Conservation (phyloP, 805 yeast species). For the Candida nonsorbophila region DNA sequence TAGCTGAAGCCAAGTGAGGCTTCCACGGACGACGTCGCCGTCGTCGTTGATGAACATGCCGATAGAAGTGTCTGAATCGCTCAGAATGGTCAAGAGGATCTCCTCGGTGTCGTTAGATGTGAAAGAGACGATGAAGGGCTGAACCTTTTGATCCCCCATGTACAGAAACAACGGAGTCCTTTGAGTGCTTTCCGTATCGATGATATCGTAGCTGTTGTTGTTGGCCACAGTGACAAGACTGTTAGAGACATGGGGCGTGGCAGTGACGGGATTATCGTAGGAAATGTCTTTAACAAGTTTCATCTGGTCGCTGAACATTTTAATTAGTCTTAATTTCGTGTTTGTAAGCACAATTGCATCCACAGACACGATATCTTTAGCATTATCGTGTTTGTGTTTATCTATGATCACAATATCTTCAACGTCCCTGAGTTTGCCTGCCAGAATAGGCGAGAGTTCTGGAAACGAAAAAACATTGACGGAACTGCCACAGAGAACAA, state of each 20-base stretch:
- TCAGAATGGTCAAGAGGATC: slow-evolving; percentile 26
- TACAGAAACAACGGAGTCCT: slow-evolving; percentile 23
- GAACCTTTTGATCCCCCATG: slow-evolving; percentile 5
- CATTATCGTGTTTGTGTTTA: slow-evolving; percentile 3
- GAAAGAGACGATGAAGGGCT: slow-evolving; percentile 21
- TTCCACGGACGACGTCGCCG: slow-evolving; percentile 40
- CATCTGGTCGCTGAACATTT: slow-evolving; percentile 18
- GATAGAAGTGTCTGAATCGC: slow-evolving; percentile 28
- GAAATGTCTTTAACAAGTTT: slow-evolving; percentile 29
- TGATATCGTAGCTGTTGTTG: slow-evolving; percentile 25
- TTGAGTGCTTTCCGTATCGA: slow-evolving; percentile 26
- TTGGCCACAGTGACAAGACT: slow-evolving; percentile 30
- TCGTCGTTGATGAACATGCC: slow-evolving; percentile 34
- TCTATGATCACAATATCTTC: slow-evolving; percentile 23
- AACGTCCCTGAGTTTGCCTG: slow-evolving; percentile 32
- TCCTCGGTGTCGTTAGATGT: slow-evolving; percentile 16
- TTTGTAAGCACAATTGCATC: slow-evolving; percentile 25
- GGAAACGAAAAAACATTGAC: slow-evolving; percentile 27
- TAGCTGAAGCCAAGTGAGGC: slow-evolving; percentile 28
- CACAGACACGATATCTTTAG: slow-evolving; percentile 23
- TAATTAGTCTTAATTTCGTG: slow-evolving; percentile 25
- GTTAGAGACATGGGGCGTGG: slow-evolving; percentile 21
- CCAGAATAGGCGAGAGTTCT: slow-evolving; percentile 31
- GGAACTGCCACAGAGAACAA: slow-evolving; percentile 18
- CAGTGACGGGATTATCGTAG: slow-evolving; percentile 21